Conservation (phyloP, 257 asterid species). For the Hygrophila difformis region DNA sequence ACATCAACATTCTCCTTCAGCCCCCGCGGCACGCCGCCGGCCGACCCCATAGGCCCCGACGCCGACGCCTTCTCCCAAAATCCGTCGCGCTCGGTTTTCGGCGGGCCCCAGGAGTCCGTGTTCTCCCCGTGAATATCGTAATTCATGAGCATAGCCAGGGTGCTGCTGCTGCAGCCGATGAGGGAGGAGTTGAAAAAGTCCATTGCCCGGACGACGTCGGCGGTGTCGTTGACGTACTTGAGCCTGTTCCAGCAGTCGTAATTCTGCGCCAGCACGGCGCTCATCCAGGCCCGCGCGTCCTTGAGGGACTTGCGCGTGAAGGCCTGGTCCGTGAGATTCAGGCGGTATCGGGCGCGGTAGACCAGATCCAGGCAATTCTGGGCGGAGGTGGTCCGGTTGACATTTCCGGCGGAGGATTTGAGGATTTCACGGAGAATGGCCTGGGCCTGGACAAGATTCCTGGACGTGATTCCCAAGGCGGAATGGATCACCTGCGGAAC, state of each 20-base stretch:
- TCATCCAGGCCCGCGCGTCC: conserved; percentile 75
- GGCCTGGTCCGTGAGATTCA: conserved; percentile 18
- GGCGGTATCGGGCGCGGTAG: conserved; percentile 28
- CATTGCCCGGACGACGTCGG: conserved; percentile 36
- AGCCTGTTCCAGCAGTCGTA: conserved; percentile 58
- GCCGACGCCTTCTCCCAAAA: conserved; percentile 34
- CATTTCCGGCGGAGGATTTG: conserved; percentile 21
- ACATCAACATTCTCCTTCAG: conserved; percentile 43
- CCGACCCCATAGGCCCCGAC: neutral
- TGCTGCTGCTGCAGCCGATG: conserved; percentile 28
- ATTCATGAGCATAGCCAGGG: conserved; percentile 37
- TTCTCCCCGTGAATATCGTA: conserved; percentile 32
- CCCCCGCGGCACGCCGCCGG: conserved; percentile 29
- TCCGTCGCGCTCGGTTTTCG: conserved; percentile 48
- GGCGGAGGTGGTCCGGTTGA: conserved; percentile 42
- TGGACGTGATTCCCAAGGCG: conserved; percentile 30
- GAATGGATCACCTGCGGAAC: conserved; percentile 27
- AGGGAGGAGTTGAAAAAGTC: conserved; percentile 25
- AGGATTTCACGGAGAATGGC: conserved; percentile 32
- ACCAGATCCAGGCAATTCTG: conserved; percentile 35
- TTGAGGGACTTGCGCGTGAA: conserved; percentile 22
- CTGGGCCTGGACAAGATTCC: conserved; percentile 24
- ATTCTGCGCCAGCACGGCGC: conserved; percentile 41
- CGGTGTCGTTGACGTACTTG: conserved; percentile 42
- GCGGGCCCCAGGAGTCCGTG: conserved; percentile 31